Percentiles rank a stretch among this genome's conserved stretches.
These are phyloP conservation scores for Corylus avellana DNA, from an alignment of 306 rosid species.

Conservation along the genomic window DNA sequence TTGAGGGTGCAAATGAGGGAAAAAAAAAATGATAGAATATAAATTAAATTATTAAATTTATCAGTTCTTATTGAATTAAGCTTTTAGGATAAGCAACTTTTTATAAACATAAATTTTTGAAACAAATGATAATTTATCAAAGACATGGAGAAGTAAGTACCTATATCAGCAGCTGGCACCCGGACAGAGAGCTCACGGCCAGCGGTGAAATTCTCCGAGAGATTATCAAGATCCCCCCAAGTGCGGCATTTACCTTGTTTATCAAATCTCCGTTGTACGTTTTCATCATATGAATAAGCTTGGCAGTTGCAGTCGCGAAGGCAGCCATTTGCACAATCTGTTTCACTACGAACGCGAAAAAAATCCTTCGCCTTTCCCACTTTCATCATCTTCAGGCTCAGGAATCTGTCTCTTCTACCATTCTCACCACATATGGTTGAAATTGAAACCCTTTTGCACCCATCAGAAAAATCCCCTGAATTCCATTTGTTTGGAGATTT, in stretches of 20 bases:
- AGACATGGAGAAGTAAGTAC: neutral
- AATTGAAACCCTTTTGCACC: neutral
- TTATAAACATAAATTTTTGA: too few species aligned
- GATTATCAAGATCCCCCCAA: slow-evolving; percentile 11
- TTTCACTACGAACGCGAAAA: rapidly evolving
- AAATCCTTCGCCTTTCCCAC: neutral
- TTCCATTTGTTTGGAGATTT: neutral
- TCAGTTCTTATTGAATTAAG: too few species aligned
- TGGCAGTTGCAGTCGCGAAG: neutral
- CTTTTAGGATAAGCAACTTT: too few species aligned
- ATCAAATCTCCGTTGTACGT: too few species aligned
- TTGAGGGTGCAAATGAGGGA: too few species aligned
- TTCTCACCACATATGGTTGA: too few species aligned
- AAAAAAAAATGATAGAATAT: too few species aligned
- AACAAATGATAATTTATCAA: too few species aligned
- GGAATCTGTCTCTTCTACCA: neutral
- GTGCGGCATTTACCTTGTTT: neutral
- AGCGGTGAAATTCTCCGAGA: slow-evolving; percentile 1
- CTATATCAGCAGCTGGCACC: neutral
- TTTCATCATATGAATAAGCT: neutral
- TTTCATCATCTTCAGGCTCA: neutral
- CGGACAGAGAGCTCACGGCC: neutral
- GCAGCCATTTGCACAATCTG: neutral
- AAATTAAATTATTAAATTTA: too few species aligned
- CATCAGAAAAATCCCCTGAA: neutral